These are phyloP conservation scores for Xylariales sp. DNA, from an alignment of 2,329 filamentous ascomycete species.

Conservation along the genomic window DNA sequence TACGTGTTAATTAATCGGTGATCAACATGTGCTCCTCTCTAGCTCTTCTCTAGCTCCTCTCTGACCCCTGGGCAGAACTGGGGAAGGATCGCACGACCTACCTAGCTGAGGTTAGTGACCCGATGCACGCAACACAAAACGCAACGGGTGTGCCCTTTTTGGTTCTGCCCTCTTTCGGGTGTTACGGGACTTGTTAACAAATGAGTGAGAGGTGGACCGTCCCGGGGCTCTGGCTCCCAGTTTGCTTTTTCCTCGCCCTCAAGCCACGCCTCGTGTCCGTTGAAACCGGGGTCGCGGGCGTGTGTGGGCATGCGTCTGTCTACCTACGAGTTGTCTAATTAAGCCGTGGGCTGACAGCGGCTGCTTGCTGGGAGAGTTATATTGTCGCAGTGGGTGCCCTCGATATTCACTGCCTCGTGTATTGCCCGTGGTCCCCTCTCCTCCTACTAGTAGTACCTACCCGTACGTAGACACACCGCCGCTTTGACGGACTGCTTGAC, in stretches of 20 bases:
- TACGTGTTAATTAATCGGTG: constrained; percentile 32
- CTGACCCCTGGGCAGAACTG: constrained; percentile 29
- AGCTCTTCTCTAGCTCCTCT: neutral
- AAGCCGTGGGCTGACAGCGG: constrained; percentile 1
- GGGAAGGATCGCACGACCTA: constrained; percentile 45
- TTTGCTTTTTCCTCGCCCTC: constrained; percentile 43
- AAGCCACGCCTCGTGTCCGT: constrained; percentile 36
- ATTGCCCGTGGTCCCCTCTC: constrained; percentile 33
- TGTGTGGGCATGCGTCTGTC: neutral
- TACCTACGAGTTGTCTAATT: too few relatives aligned
- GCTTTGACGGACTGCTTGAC: constrained; percentile 42
- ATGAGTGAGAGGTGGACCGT: constrained; percentile 43
- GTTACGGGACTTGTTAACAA: constrained; percentile 45
- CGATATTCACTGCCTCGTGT: constrained; percentile 34
- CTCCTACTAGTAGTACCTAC: neutral
- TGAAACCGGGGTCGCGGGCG: constrained; percentile 31
- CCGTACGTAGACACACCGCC: constrained; percentile 44
- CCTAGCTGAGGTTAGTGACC: constrained; percentile 43
- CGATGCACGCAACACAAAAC: constrained; percentile 48
- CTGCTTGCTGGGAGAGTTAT: constrained; percentile 30
- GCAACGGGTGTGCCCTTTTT: constrained; percentile 44
- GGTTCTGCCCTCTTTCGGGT: constrained; percentile 39
- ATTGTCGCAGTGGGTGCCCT: constrained; percentile 16
- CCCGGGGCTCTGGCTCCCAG: constrained; percentile 38
- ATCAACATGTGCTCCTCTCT: constrained; percentile 26